Conservation (phyloP, 2,329 filamentous ascomycete species). For the Epichloe scottii region DNA sequence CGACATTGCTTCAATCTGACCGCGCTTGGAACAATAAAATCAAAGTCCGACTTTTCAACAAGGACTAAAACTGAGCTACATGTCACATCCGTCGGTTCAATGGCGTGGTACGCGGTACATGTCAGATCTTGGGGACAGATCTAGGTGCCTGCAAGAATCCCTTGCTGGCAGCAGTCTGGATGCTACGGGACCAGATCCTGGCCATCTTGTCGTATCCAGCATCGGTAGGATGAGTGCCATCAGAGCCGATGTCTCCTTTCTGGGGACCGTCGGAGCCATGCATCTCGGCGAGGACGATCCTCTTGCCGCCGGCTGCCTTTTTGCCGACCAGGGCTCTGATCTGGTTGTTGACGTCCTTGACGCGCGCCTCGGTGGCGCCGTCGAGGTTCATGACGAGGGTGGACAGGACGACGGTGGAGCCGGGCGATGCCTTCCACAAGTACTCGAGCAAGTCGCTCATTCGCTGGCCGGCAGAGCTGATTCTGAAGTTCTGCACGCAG, state of each 20-base stretch:
- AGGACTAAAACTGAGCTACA: too few species aligned
- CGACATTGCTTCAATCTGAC: too few species aligned
- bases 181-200: conserved; percentile 20
- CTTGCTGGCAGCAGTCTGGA: conserved; percentile 15
- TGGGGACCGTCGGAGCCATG: conserved; percentile 18
- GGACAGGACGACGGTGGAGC: conserved; percentile 24
- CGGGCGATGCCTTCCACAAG: conserved; percentile 19
- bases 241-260: conserved; percentile 19
- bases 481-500: conserved; percentile 20
- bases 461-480: conserved; percentile 18
- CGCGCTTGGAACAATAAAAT: too few species aligned
- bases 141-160: conserved; percentile 13
- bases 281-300: conserved; percentile 29
- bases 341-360: conserved; percentile 22
- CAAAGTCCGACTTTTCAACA: too few species aligned
- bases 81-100: too few species aligned
- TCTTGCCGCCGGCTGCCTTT: conserved; percentile 16
- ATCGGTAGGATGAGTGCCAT: conserved; percentile 27
- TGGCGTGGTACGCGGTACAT: not conserved
- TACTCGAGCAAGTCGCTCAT: conserved; percentile 24
- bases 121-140: not conserved
- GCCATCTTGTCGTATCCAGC: conserved; percentile 30
- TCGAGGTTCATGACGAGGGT: conserved; percentile 24
- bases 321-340: conserved; percentile 15
- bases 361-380: conserved; percentile 14